Conservation (phyloP, 805 yeast genomes). For the Metschnikowia sp. region DNA sequence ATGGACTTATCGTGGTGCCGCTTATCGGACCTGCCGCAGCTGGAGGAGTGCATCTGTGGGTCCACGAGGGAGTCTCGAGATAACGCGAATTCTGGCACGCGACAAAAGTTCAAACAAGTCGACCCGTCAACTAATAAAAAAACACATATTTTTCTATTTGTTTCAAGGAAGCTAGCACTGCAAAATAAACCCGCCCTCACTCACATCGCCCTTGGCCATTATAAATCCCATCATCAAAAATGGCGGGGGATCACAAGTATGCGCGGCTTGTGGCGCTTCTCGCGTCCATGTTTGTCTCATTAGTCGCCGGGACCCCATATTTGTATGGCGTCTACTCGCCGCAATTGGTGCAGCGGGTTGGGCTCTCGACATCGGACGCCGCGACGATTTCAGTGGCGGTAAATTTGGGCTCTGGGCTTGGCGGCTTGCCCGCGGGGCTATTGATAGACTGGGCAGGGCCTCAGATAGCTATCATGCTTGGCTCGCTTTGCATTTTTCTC, state of each 20-base stretch:
- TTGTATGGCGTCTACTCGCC: constrained; percentile 75
- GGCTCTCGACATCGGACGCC: constrained; percentile 56
- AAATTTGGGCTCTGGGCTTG: constrained; percentile 61
- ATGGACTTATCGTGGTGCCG: background rate
- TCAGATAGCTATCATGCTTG: constrained; percentile 47
- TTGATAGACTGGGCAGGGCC: constrained; percentile 64
- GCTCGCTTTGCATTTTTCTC: constrained; percentile 49
- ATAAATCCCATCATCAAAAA: background rate
- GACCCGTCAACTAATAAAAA: too few species aligned
- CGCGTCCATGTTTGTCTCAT: constrained; percentile 45
- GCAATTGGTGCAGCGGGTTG: constrained; percentile 55
- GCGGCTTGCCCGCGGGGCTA: constrained; percentile 71
- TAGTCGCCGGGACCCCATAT: constrained; percentile 76
- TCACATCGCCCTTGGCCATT: background rate
- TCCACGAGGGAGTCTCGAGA: background rate
- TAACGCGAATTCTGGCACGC: constrained; percentile 5
- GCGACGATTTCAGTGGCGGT: constrained; percentile 58
- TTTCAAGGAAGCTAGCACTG: background rate
- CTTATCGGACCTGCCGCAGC: background rate
- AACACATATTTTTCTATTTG: background rate
- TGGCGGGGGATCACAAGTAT: constrained; percentile 7
- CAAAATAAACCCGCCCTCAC: background rate
- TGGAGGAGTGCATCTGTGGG: constrained; percentile 3
- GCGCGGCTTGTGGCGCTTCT: constrained; percentile 25
- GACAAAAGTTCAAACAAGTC: background rate